These are phyloP conservation scores for Vanilla planifolia DNA, from an alignment of 106 monocot genomes.

Conservation along the genomic window DNA sequence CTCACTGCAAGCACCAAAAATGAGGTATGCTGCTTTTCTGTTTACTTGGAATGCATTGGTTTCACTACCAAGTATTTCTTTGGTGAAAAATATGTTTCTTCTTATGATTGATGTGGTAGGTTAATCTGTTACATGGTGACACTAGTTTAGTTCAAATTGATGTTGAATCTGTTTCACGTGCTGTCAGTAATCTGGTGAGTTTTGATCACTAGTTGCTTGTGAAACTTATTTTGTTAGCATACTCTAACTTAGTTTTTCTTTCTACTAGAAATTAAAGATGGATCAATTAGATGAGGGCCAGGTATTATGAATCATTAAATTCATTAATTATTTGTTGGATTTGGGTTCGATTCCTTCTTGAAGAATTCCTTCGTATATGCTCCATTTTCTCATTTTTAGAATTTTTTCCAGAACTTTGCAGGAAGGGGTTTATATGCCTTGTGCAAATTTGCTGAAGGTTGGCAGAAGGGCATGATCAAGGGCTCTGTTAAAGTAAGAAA, in stretches of 20 bases:
- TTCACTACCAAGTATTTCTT: background rate
- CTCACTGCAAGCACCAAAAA: constrained; percentile 40
- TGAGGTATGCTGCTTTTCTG: constrained; percentile 23
- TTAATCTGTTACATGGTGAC: constrained; percentile 37
- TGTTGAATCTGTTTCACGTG: constrained; percentile 50
- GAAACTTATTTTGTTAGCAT: background rate
- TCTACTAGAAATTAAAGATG: constrained; percentile 53
- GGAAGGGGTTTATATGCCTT: constrained; percentile 47
- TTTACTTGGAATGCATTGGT: background rate
- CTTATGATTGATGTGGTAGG: constrained; percentile 20
- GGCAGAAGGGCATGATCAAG: constrained; percentile 21
- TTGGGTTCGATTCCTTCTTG: constrained; percentile 2
- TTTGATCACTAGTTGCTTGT: background rate
- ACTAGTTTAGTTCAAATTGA: constrained; percentile 39
- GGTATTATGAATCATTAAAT: constrained; percentile 17
- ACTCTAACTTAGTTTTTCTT: constrained; percentile 8
- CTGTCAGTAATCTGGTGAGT: constrained; percentile 51
- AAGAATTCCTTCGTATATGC: background rate
- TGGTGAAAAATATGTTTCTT: background rate
- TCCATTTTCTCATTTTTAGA: background rate
- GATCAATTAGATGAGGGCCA: constrained; percentile 38
- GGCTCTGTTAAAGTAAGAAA: constrained; percentile 28
- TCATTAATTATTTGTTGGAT: background rate
- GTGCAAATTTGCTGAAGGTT: constrained; percentile 33
- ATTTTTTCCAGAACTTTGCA: constrained; percentile 37